A percentile compares a stretch with the other conserved stretches of the same genome.
Conservation (phyloP, 257 asterid species). For the Solanum rostratum region DNA sequence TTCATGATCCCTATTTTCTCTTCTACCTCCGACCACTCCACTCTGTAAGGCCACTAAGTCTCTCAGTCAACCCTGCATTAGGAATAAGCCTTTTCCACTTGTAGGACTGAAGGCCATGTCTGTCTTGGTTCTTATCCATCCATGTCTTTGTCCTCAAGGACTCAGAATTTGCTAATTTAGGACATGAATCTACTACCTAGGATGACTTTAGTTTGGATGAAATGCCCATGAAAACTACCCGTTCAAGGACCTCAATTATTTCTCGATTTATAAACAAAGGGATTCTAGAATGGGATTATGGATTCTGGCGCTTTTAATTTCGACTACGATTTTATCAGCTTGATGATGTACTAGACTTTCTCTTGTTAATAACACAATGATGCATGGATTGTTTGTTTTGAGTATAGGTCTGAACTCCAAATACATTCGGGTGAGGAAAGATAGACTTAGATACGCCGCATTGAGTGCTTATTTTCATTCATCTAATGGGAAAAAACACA, state of each 20-base stretch:
- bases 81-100: slow-evolving; percentile 29
- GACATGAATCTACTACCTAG: background rate
- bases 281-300: slow-evolving; percentile 34
- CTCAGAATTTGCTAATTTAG: slow-evolving; percentile 16
- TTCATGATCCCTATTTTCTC: background rate
- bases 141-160: slow-evolving; percentile 48
- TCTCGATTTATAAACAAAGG: slow-evolving; percentile 54
- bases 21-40: background rate
- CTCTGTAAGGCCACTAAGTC: background rate
- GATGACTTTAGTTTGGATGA: slow-evolving; percentile 29
- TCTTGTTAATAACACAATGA: slow-evolving; percentile 21
- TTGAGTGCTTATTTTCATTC: background rate
- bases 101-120: slow-evolving; percentile 40
- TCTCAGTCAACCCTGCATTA: background rate
- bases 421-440: background rate
- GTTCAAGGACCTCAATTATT: slow-evolving; percentile 77
- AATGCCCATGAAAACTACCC: slow-evolving; percentile 53
- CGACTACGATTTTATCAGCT: slow-evolving; percentile 48
- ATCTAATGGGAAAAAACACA: background rate
- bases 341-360: slow-evolving; percentile 29
- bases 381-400: slow-evolving; percentile 44
- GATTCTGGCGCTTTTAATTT: slow-evolving; percentile 5
- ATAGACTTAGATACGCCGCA: background rate
- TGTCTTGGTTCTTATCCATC: slow-evolving; percentile 43
- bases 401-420: slow-evolving; percentile 30